Base-by-base conservation (phyloP, 805 yeast species). In the Schwanniomyces pseudopolymorphus region DNA sequence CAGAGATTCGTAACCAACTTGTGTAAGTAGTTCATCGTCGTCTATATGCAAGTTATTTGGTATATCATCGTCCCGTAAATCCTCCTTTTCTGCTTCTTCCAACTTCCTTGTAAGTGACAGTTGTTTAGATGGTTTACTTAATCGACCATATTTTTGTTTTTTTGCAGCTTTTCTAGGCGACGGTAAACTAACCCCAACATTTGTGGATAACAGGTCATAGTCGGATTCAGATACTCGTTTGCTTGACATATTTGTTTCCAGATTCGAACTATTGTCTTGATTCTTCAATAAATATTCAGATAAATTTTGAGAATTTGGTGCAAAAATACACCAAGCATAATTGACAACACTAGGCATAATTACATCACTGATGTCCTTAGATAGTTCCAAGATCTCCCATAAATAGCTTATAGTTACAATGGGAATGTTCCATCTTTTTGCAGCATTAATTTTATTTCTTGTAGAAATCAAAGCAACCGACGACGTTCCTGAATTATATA, bases 361-460 rank as follows among this genome's bases (percentile, higher is more conserved):
- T 17, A 62, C 46, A 21, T 49, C 48, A 11, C 42, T 39, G 16
- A 47, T 48, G 11, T 59, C 50, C 1, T 45, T 42, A 1, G 75
- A 74, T 4, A 50, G 47, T 43, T 74, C 70, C 25, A 78, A 56
- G 6, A 73, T 61, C 51, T 80, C 81, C 79, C 85, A 81, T 3
- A 83, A 44, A 51, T 71, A 83, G 0, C 80, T 76, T 1, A 77
- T 48, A 0, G 85, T 75, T 0, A 80, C 77, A n/a, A 83, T 75
- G 0, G 88, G 87, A 10, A 82, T 74, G 25, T 63, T 57, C 79
- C 85, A 78, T 26, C 65, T 64, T 48, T 79, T 80, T 1, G 86
- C 83, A 26, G 85, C 86, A 42, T 67, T 66, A 40, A 83, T 72
- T 53, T 83, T 83, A 46, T 72, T 77, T 44, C 69, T 77, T 3